Conservation (phyloP, 352 stramenopile species). For the Achlya hypogyna region DNA sequence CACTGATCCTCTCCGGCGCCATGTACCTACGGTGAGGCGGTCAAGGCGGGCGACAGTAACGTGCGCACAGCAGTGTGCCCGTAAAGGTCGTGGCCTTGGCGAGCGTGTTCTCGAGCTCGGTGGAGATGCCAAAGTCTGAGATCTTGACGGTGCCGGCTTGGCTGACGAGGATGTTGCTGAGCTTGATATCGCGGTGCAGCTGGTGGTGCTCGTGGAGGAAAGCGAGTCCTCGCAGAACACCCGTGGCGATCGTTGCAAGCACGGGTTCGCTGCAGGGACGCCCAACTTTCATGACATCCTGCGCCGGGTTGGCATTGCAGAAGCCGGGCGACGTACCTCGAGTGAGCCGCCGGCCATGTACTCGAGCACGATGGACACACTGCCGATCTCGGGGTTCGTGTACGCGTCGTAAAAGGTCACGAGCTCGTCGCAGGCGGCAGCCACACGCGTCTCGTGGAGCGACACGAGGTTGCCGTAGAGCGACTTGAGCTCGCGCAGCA, state of each 20-base stretch:
- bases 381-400: conserved; percentile 74
- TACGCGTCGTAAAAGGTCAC: conserved; percentile 91
- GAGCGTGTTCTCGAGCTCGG: conserved; percentile 73
- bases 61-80: conserved; percentile 75
- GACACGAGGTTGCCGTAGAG: conserved; percentile 74
- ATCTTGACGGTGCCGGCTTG: conserved; percentile 71
- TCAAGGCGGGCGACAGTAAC: neutral
- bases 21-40: conserved; percentile 62
- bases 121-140: conserved; percentile 78
- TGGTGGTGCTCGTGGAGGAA: conserved; percentile 87
- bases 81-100: conserved; percentile 85
- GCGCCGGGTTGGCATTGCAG: too few relatives aligned
- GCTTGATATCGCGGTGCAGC: conserved; percentile 92
- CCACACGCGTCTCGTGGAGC: conserved; percentile 32
- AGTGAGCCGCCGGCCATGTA: conserved; percentile 91
- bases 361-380: conserved; percentile 89
- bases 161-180: conserved; percentile 92
- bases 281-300: conserved; percentile 20
- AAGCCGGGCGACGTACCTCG: conserved; percentile 38
- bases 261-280: conserved; percentile 46
- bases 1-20: conserved; percentile 88
- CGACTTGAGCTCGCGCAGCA: conserved; percentile 80
- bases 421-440: conserved; percentile 62
- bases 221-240: conserved; percentile 68
- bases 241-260: conserved; percentile 70